These are phyloP conservation scores for Crithidia sp. DNA, from an alignment of 208 protist genomes.

Conservation along the genomic window DNA sequence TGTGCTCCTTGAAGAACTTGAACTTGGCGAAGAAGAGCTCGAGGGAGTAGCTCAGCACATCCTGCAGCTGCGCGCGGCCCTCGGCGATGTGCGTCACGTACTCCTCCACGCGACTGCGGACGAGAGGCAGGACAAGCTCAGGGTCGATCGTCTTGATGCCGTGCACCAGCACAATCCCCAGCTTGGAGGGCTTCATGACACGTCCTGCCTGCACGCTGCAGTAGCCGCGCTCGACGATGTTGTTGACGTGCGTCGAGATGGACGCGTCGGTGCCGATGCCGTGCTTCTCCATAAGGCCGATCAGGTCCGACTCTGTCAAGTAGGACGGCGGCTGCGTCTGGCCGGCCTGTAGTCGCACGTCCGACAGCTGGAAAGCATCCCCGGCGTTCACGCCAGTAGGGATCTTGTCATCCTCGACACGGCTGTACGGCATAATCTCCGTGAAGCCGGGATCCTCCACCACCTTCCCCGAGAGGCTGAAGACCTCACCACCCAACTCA, in stretches of 20 bases:
- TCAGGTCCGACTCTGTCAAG: slow-evolving; percentile 98
- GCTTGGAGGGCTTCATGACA: slow-evolving; percentile 93
- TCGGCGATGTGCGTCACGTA: slow-evolving; percentile 94
- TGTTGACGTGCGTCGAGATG: slow-evolving; percentile 98
- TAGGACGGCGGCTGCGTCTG: slow-evolving; percentile 94
- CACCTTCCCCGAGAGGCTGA: slow-evolving; percentile 71
- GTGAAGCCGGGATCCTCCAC: slow-evolving; percentile 90
- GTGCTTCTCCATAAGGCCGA: slow-evolving; percentile 97
- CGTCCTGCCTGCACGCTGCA: slow-evolving; percentile 82
- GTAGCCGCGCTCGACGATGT: slow-evolving; percentile 94
- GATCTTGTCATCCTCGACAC: slow-evolving; percentile 80
- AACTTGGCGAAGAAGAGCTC: slow-evolving; percentile 92
- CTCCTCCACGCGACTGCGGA: slow-evolving; percentile 93
- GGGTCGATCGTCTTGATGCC: slow-evolving; percentile 94
- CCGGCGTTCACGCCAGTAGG: slow-evolving; percentile 65
- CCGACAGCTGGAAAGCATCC: slow-evolving; percentile 79
- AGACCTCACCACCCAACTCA: slow-evolving; percentile 80
- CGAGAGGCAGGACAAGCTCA: slow-evolving; percentile 92
- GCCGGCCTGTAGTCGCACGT: slow-evolving; percentile 78
- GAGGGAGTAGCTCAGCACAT: slow-evolving; percentile 84
- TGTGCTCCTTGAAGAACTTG: slow-evolving; percentile 91
- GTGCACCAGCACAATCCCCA: slow-evolving; percentile 94
- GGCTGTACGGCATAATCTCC: slow-evolving; percentile 76
- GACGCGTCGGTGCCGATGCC: slow-evolving; percentile 99
- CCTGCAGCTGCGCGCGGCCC: slow-evolving; percentile 77